A percentile compares a stretch with the other conserved stretches of the same genome.
Conservation (phyloP, 192 early-diverging fungal genomes). For the Coemansia sp. region DNA sequence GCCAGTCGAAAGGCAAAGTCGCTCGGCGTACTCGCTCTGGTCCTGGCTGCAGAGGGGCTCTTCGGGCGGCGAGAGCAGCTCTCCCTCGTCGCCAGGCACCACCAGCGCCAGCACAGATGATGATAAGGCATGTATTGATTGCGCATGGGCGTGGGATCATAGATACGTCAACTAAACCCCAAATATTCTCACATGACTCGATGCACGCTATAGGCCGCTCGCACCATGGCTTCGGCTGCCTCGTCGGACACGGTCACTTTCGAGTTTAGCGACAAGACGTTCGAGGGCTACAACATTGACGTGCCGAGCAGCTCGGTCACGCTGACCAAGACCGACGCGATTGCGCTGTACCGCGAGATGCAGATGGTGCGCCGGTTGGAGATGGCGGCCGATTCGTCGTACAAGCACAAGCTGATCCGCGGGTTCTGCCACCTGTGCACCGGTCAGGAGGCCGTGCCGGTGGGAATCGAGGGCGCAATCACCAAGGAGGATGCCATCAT, state of each 20-base stretch:
- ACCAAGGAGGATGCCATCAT: slow-evolving; percentile 87
- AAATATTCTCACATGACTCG: neutral
- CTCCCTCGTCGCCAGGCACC: neutral
- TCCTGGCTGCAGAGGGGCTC: slow-evolving; percentile 12
- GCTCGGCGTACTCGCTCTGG: slow-evolving; percentile 18
- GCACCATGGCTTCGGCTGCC: slow-evolving; percentile 35
- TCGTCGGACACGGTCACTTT: slow-evolving; percentile 56
- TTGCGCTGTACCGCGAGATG: slow-evolving; percentile 88
- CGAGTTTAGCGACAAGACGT: slow-evolving; percentile 68
- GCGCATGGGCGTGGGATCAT: neutral
- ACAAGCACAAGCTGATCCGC: slow-evolving; percentile 95
- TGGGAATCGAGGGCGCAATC: slow-evolving; percentile 92
- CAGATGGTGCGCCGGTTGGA: slow-evolving; percentile 87
- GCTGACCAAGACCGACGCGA: slow-evolving; percentile 67
- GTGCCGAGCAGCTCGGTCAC: slow-evolving; percentile 60
- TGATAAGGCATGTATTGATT: neutral
- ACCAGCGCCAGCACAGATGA: neutral
- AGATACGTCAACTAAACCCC: neutral
- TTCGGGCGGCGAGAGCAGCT: neutral
- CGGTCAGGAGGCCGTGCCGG: slow-evolving; percentile 92
- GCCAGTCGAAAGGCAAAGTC: neutral
- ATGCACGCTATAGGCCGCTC: slow-evolving; percentile 22
- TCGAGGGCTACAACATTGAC: slow-evolving; percentile 83
- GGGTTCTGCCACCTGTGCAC: slow-evolving; percentile 99
- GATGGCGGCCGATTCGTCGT: slow-evolving; percentile 88